phyloP scores from a whole-genome alignment of 208 protist species.

The Trypanosomatidae sp. region DNA sequence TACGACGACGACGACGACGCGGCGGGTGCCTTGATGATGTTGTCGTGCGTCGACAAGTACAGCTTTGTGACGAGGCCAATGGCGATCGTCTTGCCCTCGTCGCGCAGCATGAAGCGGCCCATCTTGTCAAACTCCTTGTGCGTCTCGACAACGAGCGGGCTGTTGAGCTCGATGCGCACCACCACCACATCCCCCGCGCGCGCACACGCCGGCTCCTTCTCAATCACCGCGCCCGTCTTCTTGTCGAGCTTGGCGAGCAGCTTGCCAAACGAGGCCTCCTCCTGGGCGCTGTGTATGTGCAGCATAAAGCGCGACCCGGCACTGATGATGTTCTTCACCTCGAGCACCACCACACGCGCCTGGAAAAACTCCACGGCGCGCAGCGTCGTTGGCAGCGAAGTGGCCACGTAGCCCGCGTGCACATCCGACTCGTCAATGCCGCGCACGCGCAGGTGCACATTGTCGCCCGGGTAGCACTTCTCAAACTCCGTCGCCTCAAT shows the following conservation, averaged over 20 bases:
- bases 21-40: too few species aligned
- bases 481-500: slow-evolving; percentile 88
- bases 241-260: slow-evolving; percentile 88
- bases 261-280: slow-evolving; percentile 87
- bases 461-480: slow-evolving; percentile 85
- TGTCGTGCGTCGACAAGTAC: slow-evolving; percentile 70
- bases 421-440: slow-evolving; percentile 82
- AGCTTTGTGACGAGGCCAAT: slow-evolving; percentile 85
- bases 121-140: slow-evolving; percentile 93
- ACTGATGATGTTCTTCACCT: slow-evolving; percentile 93
- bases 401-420: slow-evolving; percentile 84
- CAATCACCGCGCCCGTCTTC: slow-evolving; percentile 81
- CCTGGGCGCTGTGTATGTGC: slow-evolving; percentile 90
- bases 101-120: slow-evolving; percentile 94
- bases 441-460: slow-evolving; percentile 86
- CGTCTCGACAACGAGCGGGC: slow-evolving; percentile 83
- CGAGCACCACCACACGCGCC: slow-evolving; percentile 90
- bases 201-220: slow-evolving; percentile 89
- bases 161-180: slow-evolving; percentile 78
- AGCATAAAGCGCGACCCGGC: slow-evolving; percentile 90
- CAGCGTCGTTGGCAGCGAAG: slow-evolving; percentile 66
- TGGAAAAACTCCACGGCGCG: slow-evolving; percentile 88
- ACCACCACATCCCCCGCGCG: slow-evolving; percentile 90
- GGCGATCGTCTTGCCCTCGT: slow-evolving; percentile 89
- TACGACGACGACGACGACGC: too few species aligned